Percentiles rank a stretch among this genome's conserved stretches.
phyloP scores from a whole-genome alignment of 352 stramenopile genomes.

The Globisporangium solare region DNA sequence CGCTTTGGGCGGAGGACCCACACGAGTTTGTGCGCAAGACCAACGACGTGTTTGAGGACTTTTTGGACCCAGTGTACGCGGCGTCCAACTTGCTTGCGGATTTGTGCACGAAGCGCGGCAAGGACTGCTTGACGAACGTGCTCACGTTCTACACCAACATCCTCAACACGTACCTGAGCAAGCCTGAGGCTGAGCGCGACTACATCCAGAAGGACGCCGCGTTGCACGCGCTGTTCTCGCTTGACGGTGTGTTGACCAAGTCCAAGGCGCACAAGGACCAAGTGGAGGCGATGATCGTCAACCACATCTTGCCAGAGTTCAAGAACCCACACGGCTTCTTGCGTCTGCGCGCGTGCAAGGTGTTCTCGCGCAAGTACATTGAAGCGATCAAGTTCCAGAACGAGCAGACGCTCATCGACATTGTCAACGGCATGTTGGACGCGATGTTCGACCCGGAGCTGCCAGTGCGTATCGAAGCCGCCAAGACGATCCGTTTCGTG shows the following conservation, averaged over 20 bases:
- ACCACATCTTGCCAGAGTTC: conserved; percentile 96
- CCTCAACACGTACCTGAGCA: conserved; percentile 84
- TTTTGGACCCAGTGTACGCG: conserved; percentile 93
- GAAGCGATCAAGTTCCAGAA: conserved; percentile 89
- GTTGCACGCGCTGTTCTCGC: conserved; percentile 90
- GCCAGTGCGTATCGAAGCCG: conserved; percentile 96
- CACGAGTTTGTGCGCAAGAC: conserved; percentile 97
- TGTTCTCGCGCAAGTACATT: conserved; percentile 95
- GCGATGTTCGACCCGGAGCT: conserved; percentile 93
- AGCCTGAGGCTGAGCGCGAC: conserved; percentile 77
- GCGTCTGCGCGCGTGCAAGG: conserved; percentile 93
- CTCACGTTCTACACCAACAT: conserved; percentile 92
- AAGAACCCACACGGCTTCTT: conserved; percentile 94
- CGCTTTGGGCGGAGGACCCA: conserved; percentile 95
- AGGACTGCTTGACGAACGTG: conserved; percentile 92
- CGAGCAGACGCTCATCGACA: conserved; percentile 79
- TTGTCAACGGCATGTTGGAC: conserved; percentile 80
- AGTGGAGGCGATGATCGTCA: conserved; percentile 92
- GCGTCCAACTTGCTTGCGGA: conserved; percentile 93
- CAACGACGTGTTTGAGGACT: conserved; percentile 97
- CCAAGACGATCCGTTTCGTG: conserved; percentile 86
- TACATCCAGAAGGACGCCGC: conserved; percentile 96
- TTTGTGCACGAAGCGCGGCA: conserved; percentile 92
- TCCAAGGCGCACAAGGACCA: conserved; percentile 93
- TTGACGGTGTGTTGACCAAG: conserved; percentile 89